Conservation (phyloP, 2,329 filamentous ascomycete species). For the Thyridium curvatum region DNA sequence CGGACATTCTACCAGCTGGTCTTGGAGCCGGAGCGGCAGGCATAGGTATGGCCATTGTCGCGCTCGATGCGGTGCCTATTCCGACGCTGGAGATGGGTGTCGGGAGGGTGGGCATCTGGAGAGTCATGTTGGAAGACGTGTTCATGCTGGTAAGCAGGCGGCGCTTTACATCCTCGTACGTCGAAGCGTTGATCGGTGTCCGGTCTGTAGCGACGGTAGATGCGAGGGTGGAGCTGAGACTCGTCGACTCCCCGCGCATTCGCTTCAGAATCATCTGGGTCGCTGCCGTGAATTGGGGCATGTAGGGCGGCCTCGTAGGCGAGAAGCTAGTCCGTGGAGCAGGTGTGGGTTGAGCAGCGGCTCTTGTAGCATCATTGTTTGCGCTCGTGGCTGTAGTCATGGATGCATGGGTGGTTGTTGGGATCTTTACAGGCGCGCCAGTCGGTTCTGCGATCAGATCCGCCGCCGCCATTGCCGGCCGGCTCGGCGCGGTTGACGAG, state of each 20-base stretch:
- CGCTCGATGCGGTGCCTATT: slow-evolving; percentile 1
- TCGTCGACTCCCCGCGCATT: slow-evolving; percentile 25
- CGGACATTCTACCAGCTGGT: slow-evolving; percentile 12
- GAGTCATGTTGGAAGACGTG: slow-evolving; percentile 24
- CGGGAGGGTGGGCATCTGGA: slow-evolving; percentile 23
- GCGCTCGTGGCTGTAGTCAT: too few species aligned
- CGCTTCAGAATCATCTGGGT: slow-evolving; percentile 34
- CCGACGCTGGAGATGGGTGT: not conserved
- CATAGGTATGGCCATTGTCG: slow-evolving; percentile 2
- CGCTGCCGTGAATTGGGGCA: slow-evolving; percentile 23
- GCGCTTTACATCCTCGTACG: slow-evolving; percentile 30
- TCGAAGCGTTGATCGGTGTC: slow-evolving; percentile 21
- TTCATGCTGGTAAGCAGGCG: slow-evolving; percentile 32
- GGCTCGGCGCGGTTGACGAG: too few species aligned
- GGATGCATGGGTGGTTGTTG: too few species aligned
- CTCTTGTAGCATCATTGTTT: too few species aligned
- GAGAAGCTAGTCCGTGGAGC: slow-evolving; percentile 1
- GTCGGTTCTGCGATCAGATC: too few species aligned
- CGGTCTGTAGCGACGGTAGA: slow-evolving; percentile 19
- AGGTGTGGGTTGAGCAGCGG: too few species aligned
- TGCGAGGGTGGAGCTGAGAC: slow-evolving; percentile 25
- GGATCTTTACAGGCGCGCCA: too few species aligned
- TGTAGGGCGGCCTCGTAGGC: slow-evolving; percentile 12
- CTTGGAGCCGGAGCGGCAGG: slow-evolving; percentile 6
- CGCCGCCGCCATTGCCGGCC: too few species aligned